Percentiles rank a stretch among this genome's conserved stretches.
These are phyloP conservation scores for Durotheca rogersii DNA, from an alignment of 495 filamentous ascomycete genomes.

Conservation along the genomic window DNA sequence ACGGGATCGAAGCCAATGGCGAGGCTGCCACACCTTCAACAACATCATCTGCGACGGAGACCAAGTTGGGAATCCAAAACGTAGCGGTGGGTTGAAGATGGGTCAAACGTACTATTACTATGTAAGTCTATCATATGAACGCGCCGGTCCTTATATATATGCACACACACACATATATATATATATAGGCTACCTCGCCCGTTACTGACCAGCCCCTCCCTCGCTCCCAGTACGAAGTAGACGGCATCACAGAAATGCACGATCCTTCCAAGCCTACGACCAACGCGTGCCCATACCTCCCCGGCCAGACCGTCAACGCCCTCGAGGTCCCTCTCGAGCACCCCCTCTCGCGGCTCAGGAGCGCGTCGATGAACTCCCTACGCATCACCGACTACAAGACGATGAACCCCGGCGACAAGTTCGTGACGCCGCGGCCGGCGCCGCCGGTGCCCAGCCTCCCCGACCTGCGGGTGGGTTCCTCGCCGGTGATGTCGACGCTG, in stretches of 20 bases:
- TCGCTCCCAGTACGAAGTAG: slow-evolving; percentile 71
- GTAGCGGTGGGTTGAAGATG: slow-evolving; percentile 83
- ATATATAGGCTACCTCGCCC: slow-evolving; percentile 11
- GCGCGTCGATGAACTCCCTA: slow-evolving; percentile 53
- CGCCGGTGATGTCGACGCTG: slow-evolving; percentile 50
- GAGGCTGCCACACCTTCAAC: slow-evolving; percentile 79
- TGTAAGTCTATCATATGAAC: slow-evolving; percentile 62
- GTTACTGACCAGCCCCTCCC: slow-evolving; percentile 23
- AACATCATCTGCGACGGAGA: slow-evolving; percentile 83
- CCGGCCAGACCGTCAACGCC: slow-evolving; percentile 81
- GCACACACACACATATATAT: too few relatives aligned
- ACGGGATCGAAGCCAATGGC: slow-evolving; percentile 71
- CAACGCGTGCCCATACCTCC: slow-evolving; percentile 78
- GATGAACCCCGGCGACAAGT: slow-evolving; percentile 77
- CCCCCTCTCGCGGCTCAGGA: slow-evolving; percentile 47
- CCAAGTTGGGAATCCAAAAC: slow-evolving; percentile 52
- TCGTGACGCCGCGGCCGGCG: slow-evolving; percentile 64
- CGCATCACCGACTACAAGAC: slow-evolving; percentile 61
- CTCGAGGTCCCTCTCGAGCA: slow-evolving; percentile 75
- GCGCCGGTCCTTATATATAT: too few relatives aligned
- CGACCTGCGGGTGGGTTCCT: slow-evolving; percentile 54
- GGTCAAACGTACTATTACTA: slow-evolving; percentile 94
- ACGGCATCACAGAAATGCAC: slow-evolving; percentile 71
- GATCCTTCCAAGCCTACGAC: slow-evolving; percentile 70
- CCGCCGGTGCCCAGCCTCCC: slow-evolving; percentile 48